A percentile compares a stretch with the other conserved stretches of the same genome.
These are phyloP conservation scores for Apophysomyces elegans DNA, from an alignment of 371 early-diverging fungal genomes.

Conservation along the genomic window DNA sequence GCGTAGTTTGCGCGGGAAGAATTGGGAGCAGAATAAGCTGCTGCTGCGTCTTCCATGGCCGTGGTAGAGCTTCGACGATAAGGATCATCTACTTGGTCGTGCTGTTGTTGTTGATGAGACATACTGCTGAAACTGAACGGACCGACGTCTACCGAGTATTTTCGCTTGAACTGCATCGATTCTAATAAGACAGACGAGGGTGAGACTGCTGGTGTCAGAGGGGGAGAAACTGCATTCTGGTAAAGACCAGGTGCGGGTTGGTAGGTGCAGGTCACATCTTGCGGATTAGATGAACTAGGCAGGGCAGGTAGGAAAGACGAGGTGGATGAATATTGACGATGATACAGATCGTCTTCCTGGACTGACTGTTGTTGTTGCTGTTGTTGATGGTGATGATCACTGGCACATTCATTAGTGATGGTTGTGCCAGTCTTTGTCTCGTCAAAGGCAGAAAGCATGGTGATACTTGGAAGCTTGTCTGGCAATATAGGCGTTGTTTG, in stretches of 20 bases:
- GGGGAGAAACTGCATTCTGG: constrained; percentile 32
- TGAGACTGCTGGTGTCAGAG: constrained; percentile 35
- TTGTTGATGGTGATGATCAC: background rate
- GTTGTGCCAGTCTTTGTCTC: constrained; percentile 12
- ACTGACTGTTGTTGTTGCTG: constrained; percentile 1
- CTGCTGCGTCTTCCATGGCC: constrained; percentile 14
- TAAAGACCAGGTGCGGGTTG: constrained; percentile 15
- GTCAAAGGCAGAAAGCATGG: constrained; percentile 22
- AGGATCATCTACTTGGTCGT: constrained; percentile 13
- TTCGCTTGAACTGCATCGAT: constrained; percentile 26
- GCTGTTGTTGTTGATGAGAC: background rate
- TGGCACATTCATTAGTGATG: background rate
- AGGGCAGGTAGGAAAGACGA: constrained; percentile 19
- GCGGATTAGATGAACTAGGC: constrained; percentile 11
- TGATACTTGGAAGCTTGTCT: constrained; percentile 31
- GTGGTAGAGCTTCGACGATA: constrained; percentile 20
- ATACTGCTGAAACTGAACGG: constrained; percentile 23
- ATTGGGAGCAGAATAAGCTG: background rate
- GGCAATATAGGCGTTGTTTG: constrained; percentile 23
- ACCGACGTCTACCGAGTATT: constrained; percentile 29
- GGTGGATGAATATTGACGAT: constrained; percentile 10
- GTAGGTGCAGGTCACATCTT: constrained; percentile 9
- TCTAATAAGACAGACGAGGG: constrained; percentile 29
- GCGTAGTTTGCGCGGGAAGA: constrained; percentile 4
- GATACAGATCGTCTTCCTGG: constrained; percentile 11